Evolutionary conservation across 2,329 filamentous ascomycete genomes (phyloP), one percentile per base, ranked within the genome.

Genomic region (Alternaria sp.): DNA sequence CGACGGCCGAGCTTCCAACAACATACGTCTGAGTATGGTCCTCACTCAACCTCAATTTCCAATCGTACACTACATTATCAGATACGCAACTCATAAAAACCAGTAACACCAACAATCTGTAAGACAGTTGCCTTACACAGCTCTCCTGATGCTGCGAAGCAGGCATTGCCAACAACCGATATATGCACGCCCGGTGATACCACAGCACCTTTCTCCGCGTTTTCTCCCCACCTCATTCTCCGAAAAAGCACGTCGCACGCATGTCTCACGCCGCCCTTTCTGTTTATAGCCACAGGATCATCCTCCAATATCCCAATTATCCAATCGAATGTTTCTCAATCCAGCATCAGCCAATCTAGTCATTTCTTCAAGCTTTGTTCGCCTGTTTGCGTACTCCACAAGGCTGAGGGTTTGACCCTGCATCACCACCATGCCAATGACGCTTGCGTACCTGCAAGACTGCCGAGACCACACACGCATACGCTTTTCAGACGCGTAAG

Each of bases 141-240:
- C 4, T 43, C 7, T 14, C 11, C 11, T 46, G 14, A 3, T 11
- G 14, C 16, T 25, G 25, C 25, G n/a, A 38, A n/a, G 12, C 16
- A 30, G 9, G 38, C 36, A 30, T 38, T 27, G 9, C 12, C 28
- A 45, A 54, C 11, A 52, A 43, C 56, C 56, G 53, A 58, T 52
- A 55, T 50, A 46, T 54, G 51, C 52, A 59, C 18, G 48, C 55
- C 40, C 32, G 48, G 56, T 58, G 18, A 32, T 41, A 52, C 36
- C 34, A 40, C 46, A 48, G 30, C 45, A 36, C 22, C 34, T 54
- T 57, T 27, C 57, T 66, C 60, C 66, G 66, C 50, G 61, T 59
- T 62, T 68, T 58, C 65, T 63, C 66, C 66, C 66, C 66, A 65
- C 66, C 38, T 40, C 49, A 65, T 68, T 68, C 55, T 63, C 66